These are phyloP conservation scores for Zygosaccharomyces bisporus DNA, from an alignment of 805 yeast species.

Conservation along the genomic window DNA sequence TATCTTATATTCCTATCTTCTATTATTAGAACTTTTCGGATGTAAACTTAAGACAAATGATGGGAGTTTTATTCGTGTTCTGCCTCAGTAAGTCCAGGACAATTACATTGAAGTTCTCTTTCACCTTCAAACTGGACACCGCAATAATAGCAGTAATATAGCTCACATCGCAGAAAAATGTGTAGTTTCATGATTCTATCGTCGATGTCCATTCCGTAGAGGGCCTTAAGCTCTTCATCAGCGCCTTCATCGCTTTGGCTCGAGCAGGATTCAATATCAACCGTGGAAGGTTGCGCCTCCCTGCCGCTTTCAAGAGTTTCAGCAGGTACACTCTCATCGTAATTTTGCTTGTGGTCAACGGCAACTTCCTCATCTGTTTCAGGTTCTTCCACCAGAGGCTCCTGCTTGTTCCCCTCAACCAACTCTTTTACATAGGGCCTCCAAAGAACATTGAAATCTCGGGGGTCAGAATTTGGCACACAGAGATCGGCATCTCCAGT, in stretches of 20 bases:
- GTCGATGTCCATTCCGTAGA: constrained; percentile 26
- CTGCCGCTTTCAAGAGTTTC: background rate
- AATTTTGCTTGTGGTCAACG: background rate
- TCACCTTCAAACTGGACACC: constrained; percentile 40
- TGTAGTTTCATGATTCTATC: constrained; percentile 37
- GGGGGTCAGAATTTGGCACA: constrained; percentile 25
- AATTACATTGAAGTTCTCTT: constrained; percentile 39
- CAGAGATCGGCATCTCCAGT: constrained; percentile 38
- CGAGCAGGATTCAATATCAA: constrained; percentile 14
- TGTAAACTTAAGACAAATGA: background rate
- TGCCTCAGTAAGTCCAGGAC: constrained; percentile 48
- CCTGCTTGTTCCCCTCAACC: constrained; percentile 11
- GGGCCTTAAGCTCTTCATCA: constrained; percentile 35
- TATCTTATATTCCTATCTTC: no score
- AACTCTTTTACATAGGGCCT: constrained; percentile 33
- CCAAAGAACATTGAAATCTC: constrained; percentile 43
- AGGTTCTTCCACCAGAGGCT: constrained; percentile 16
- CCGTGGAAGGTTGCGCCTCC: background rate
- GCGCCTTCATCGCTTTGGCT: constrained; percentile 12
- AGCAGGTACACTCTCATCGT: background rate
- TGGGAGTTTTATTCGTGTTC: constrained; percentile 37
- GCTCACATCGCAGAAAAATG: constrained; percentile 39
- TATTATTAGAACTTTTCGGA: background rate
- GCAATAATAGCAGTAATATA: constrained; percentile 50
- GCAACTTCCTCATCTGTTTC: constrained; percentile 5